These are phyloP conservation scores for Pleodorina starrii DNA, from an alignment of 139 green algal genomes.

Conservation along the genomic window DNA sequence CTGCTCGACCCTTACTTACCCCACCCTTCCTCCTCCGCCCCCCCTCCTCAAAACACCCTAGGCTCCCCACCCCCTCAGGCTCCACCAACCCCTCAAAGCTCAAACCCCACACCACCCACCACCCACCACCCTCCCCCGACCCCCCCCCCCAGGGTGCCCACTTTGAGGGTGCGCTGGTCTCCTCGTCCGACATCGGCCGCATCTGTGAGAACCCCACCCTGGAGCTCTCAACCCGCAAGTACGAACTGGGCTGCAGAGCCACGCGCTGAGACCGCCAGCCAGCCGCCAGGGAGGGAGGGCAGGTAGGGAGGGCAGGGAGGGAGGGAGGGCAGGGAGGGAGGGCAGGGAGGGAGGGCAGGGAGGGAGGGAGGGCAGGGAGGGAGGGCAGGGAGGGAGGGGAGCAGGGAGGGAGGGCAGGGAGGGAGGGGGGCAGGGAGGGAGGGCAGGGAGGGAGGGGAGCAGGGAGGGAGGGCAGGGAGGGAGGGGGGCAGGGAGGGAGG, in stretches of 20 bases:
- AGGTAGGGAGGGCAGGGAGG: background rate
- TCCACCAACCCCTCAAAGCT: too few relatives aligned
- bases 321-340: background rate
- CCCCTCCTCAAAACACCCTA: too few relatives aligned
- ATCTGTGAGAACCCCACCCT: conserved; percentile 80
- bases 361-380: background rate
- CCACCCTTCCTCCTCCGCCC: too few relatives aligned
- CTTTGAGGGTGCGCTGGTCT: conserved; percentile 76
- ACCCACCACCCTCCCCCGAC: background rate
- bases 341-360: background rate
- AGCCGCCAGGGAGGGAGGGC: background rate
- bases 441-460: too few relatives aligned
- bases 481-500: background rate
- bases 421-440: background rate
- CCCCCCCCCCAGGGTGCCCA: conserved; percentile 62
- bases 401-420: background rate
- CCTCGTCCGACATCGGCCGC: conserved; percentile 63
- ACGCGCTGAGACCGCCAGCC: conserved; percentile 17
- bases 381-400: too few relatives aligned
- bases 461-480: too few relatives aligned
- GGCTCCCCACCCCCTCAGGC: too few relatives aligned
- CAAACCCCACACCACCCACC: background rate
- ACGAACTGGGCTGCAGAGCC: conserved; percentile 70
- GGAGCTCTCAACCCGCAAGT: conserved; percentile 58
- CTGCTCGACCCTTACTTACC: too few relatives aligned